These are phyloP conservation scores for Diplodia sapinea DNA, from an alignment of 2,329 filamentous ascomycete species.

Conservation along the genomic window DNA sequence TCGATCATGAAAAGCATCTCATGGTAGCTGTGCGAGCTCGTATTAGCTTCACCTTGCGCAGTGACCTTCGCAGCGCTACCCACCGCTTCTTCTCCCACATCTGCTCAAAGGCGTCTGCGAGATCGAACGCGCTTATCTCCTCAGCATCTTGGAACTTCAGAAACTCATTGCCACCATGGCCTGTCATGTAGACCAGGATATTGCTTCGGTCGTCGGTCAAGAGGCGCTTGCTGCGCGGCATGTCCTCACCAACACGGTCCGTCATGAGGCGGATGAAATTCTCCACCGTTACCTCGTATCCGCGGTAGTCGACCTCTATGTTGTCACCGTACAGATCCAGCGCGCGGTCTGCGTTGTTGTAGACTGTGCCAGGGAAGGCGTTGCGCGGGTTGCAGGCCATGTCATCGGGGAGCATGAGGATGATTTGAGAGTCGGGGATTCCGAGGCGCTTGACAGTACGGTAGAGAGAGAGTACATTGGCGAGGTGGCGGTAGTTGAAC, in stretches of 20 bases:
- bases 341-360: slow-evolving; percentile 95
- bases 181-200: slow-evolving; percentile 98
- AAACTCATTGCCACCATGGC: slow-evolving; percentile 96
- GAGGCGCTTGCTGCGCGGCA: slow-evolving; percentile 90
- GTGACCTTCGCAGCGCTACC: slow-evolving; percentile 26
- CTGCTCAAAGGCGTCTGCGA: slow-evolving; percentile 96
- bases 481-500: slow-evolving; percentile 99
- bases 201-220: slow-evolving; percentile 96
- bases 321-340: slow-evolving; percentile 98
- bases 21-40: slow-evolving; percentile 69
- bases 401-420: slow-evolving; percentile 99
- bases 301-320: slow-evolving; percentile 97
- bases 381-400: slow-evolving; percentile 99
- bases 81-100: slow-evolving; percentile 99
- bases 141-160: slow-evolving; percentile 98
- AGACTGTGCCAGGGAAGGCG: slow-evolving; percentile 95
- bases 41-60: not conserved
- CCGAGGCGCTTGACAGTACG: slow-evolving; percentile 97
- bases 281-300: slow-evolving; percentile 98
- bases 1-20: slow-evolving; percentile 99
- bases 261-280: slow-evolving; percentile 97
- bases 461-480: slow-evolving; percentile 96
- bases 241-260: slow-evolving; percentile 91
- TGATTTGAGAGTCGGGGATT: slow-evolving; percentile 98
- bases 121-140: slow-evolving; percentile 93